These are phyloP conservation scores for Byssochlamys sp. DNA, from an alignment of 2,329 filamentous ascomycete genomes.

Conservation along the genomic window DNA sequence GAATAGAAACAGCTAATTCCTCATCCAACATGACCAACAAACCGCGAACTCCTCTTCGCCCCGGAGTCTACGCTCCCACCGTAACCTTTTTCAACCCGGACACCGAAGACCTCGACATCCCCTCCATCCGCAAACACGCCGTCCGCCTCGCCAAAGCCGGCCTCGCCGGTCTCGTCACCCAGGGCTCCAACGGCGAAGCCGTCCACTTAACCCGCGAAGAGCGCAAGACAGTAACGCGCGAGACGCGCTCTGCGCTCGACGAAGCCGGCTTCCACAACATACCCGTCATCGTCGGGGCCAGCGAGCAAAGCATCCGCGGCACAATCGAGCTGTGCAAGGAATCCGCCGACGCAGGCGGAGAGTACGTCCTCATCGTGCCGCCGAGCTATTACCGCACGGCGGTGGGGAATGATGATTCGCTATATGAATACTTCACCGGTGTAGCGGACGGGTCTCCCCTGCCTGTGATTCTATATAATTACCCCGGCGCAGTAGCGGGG, in stretches of 20 bases:
- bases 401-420: constrained; percentile 59
- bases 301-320: constrained; percentile 69
- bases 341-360: constrained; percentile 59
- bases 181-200: constrained; percentile 86
- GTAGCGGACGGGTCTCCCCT: constrained; percentile 68
- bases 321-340: constrained; percentile 67
- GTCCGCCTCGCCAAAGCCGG: constrained; percentile 67
- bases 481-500: constrained; percentile 74
- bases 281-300: constrained; percentile 75
- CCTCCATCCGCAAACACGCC: constrained; percentile 69
- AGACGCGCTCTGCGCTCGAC: constrained; percentile 72
- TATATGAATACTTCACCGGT: constrained; percentile 62
- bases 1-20: no score
- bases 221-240: constrained; percentile 63
- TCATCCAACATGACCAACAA: constrained; percentile 11
- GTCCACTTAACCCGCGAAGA: constrained; percentile 73
- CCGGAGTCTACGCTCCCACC: constrained; percentile 77
- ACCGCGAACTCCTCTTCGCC: constrained; percentile 54
- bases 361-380: constrained; percentile 70
- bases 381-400: constrained; percentile 74
- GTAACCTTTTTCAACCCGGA: constrained; percentile 82
- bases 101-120: constrained; percentile 75
- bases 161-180: constrained; percentile 70
- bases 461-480: constrained; percentile 82
- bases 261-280: constrained; percentile 64